A percentile compares a stretch with the other conserved stretches of the same genome.
phyloP scores from a whole-genome alignment of 306 rosid genomes.

The Datisca glomerata region DNA sequence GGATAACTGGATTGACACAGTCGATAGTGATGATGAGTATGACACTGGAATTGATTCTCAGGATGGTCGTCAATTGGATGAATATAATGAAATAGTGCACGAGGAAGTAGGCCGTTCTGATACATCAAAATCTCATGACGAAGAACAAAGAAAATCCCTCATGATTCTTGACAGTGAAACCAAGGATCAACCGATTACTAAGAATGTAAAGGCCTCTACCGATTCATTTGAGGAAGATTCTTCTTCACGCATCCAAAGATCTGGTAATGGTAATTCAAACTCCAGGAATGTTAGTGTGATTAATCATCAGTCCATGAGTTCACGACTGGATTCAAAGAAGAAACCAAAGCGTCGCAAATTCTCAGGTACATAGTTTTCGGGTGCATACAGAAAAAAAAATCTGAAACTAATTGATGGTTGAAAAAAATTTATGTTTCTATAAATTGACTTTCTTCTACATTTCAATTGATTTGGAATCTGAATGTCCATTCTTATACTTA shows the following conservation, averaged over 20 bases:
- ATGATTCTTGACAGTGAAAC: constrained; percentile 21
- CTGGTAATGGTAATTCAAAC: constrained; percentile 22
- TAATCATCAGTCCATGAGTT: constrained; percentile 26
- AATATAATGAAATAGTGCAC: constrained; percentile 29
- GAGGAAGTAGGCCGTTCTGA: constrained; percentile 24
- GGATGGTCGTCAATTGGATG: constrained; percentile 40
- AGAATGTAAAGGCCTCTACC: constrained; percentile 22
- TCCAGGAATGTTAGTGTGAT: constrained; percentile 25
- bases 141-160: constrained; percentile 26
- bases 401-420: no score
- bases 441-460: no score
- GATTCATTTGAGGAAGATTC: constrained; percentile 18
- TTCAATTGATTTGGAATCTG: no score
- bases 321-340: constrained; percentile 43
- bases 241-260: constrained; percentile 16
- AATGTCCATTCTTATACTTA: no score
- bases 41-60: constrained; percentile 58
- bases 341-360: constrained; percentile 51
- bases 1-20: constrained; percentile 28
- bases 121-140: constrained; percentile 16
- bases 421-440: no score
- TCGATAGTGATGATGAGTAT: constrained; percentile 66
- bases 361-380: no score
- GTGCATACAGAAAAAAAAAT: no score
- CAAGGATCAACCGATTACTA: constrained; percentile 19